Evolutionary conservation across 345 rosid species (phyloP).

Genomic region (Lepidium africanum): DNA sequence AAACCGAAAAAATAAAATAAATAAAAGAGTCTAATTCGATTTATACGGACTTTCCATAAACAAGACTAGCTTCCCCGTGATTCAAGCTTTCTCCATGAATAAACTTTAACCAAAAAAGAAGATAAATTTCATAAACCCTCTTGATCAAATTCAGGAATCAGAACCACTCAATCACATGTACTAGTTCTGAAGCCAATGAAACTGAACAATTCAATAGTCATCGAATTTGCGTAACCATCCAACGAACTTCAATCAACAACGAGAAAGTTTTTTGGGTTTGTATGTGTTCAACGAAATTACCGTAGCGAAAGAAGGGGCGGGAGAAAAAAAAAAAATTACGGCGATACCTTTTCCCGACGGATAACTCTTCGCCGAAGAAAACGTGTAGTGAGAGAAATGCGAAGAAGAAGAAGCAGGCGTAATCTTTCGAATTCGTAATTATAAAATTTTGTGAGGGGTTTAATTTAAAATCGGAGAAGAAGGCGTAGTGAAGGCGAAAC

Average conservation of each 20-base stretch:
- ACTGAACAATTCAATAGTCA: not conserved
- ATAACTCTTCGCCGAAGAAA: not conserved
- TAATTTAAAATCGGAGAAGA: conserved; percentile 18
- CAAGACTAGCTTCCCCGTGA: conserved; percentile 11
- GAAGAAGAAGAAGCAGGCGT: not conserved
- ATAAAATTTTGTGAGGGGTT: not conserved
- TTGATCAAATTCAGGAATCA: conserved; percentile 1
- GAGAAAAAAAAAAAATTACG: not conserved
- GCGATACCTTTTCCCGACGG: not conserved
- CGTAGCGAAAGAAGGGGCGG: not conserved
- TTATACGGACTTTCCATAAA: conserved; percentile 28
- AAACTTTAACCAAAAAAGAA: not conserved
- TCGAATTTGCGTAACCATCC: not conserved
- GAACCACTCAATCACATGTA: not conserved
- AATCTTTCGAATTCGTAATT: not conserved
- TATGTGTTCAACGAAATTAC: not conserved
- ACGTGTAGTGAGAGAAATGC: conserved; percentile 22
- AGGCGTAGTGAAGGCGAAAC: conserved; percentile 23
- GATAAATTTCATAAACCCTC: not conserved
- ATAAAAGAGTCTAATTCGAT: conserved; percentile 10
- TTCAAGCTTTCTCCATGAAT: too few relatives aligned
- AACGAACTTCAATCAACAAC: not conserved
- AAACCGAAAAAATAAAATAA: not conserved
- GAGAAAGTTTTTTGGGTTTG: not conserved
- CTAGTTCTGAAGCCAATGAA: not conserved